Conservation (phyloP, 2,329 filamentous ascomycete species). For the Aspergillus pseudonomiae region DNA sequence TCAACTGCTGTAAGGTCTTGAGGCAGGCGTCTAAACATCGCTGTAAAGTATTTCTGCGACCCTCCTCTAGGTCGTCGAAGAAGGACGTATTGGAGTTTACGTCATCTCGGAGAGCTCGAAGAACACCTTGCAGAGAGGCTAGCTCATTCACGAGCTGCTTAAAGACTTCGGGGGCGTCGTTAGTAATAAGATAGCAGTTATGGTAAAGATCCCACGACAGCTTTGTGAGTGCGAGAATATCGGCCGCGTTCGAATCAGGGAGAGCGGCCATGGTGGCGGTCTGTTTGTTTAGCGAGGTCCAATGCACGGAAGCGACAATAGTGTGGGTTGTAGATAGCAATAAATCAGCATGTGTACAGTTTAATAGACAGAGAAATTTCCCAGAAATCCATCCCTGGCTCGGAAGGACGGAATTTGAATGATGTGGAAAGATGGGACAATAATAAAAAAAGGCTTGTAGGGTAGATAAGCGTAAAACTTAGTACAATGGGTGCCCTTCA, state of each 20-base stretch:
- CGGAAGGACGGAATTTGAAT: no score
- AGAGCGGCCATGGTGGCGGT: constrained; percentile 19
- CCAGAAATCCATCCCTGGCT: not conserved
- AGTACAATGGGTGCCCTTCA: not conserved
- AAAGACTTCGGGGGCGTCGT: constrained; percentile 34
- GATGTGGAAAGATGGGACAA: not conserved
- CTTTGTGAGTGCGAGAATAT: constrained; percentile 29
- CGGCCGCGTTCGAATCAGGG: constrained; percentile 23
- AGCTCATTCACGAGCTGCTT: constrained; percentile 31
- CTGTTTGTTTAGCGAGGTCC: not conserved
- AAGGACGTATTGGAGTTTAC: constrained; percentile 27
- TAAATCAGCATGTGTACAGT: not conserved
- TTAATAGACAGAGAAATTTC: no score
- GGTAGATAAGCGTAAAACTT: not conserved
- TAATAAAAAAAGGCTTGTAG: not conserved
- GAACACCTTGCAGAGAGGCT: constrained; percentile 29
- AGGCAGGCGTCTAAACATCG: constrained; percentile 28
- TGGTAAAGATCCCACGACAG: constrained; percentile 33
- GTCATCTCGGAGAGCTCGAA: constrained; percentile 28
- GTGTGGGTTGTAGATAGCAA: not conserved
- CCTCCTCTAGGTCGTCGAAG: constrained; percentile 26
- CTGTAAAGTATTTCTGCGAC: constrained; percentile 26
- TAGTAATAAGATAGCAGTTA: constrained; percentile 28
- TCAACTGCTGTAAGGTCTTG: constrained; percentile 27
- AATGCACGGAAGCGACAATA: not conserved